A percentile compares a stretch with the other conserved stretches of the same genome.
These are phyloP conservation scores for Claviceps digitariae DNA, from an alignment of 2,329 filamentous ascomycete species.

Conservation along the genomic window DNA sequence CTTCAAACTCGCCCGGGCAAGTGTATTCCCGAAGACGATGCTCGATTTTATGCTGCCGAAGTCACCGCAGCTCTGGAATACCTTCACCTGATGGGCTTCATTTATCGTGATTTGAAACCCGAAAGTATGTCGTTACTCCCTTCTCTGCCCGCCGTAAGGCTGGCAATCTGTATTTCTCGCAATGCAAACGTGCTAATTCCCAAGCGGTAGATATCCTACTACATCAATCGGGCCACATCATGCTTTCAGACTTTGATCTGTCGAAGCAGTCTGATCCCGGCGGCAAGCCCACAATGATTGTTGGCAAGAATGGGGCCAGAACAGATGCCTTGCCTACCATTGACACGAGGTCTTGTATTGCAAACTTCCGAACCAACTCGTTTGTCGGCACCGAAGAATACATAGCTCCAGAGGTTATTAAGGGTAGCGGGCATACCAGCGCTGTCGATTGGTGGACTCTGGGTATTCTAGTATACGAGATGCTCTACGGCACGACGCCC, in stretches of 20 bases:
- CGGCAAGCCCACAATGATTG: conserved; percentile 95
- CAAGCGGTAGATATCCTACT: conserved; percentile 67
- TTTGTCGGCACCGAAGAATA: conserved; percentile 99
- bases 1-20: conserved; percentile 94
- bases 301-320: conserved; percentile 77
- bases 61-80: conserved; percentile 95
- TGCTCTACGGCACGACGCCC: conserved; percentile 95
- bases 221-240: conserved; percentile 98
- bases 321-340: conserved; percentile 86
- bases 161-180: not conserved
- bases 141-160: not conserved
- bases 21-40: conserved; percentile 92
- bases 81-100: conserved; percentile 97
- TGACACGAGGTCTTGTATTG: conserved; percentile 96
- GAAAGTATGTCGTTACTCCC: conserved; percentile 56
- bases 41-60: conserved; percentile 92
- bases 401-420: conserved; percentile 97
- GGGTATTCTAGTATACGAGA: conserved; percentile 94
- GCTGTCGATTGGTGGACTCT: conserved; percentile 99
- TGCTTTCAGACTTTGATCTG: conserved; percentile 97
- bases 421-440: conserved; percentile 94
- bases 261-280: conserved; percentile 95
- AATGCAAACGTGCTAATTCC: not conserved
- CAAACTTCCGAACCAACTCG: conserved; percentile 94
- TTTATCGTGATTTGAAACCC: conserved; percentile 94